Evolutionary conservation across 192 early-diverging fungal genomes (phyloP), one percentile per base, ranked within the genome.

Genomic region (Jimgerdemannia lactiflua): DNA sequence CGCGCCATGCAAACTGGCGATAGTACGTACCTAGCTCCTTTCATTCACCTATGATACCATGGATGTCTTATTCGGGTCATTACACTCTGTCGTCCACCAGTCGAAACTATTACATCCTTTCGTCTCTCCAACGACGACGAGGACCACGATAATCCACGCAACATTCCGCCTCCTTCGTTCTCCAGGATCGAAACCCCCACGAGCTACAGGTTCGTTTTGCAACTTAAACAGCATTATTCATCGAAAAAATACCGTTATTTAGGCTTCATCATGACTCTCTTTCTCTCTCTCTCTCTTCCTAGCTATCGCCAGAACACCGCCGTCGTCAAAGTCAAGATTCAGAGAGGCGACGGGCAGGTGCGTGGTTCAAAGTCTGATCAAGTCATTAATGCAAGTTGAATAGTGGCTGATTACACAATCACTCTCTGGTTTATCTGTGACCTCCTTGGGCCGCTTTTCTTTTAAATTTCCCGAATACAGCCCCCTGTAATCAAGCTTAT

Each of bases 111-210:
- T 63, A 80, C 71, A 20, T 67, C 84, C 4, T 90, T 83, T 70
- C 70, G 71, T 44, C 66, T 79, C 71, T 41, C 67, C 39, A 29
- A 7, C 4, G 83, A 85, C 69, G 73, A 80, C 65, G 79, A 77
- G 4, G 71, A 82, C 42, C 76, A 71, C 41, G 70, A 72, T 29
- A 71, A 85, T 73, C 70, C 85, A 43, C 80, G 80, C 4, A 78
- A 80, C 59, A 80, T 92, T 64, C 90, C 90, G 1, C 89, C 91
- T 44, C 91, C 91, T 9, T 41, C 78, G 17, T 91, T 92, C 66
- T 83, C 85, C 10, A 71, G 80, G 42, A 74, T 77, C 4, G 88
- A 90, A 67, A 83, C 82, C 73, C 86, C 90, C 10, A 79, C 75
- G 43, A 75, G 80, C 20, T 92, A 92, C 74, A 79, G 85, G 86